A percentile compares a stretch with the other conserved stretches of the same genome.
Conservation (phyloP, 345 rosid species). For the Excoecaria agallocha region DNA sequence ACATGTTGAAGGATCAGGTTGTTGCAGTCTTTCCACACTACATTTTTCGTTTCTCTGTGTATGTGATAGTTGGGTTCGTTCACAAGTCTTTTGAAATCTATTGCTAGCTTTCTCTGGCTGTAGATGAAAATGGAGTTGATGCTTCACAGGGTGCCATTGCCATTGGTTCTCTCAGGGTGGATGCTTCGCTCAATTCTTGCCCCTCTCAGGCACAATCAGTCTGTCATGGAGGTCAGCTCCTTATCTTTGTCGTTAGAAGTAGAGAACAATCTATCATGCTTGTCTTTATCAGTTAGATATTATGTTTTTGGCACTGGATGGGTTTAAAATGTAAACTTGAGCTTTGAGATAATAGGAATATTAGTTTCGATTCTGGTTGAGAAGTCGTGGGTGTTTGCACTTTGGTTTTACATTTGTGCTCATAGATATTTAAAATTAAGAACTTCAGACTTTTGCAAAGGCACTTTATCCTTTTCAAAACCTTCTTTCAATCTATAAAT, state of each 20-base stretch:
- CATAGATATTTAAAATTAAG: not conserved
- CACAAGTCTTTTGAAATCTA: slow-evolving; percentile 12
- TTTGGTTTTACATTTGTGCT: slow-evolving; percentile 2
- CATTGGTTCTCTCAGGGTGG: slow-evolving; percentile 28
- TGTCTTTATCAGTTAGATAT: not conserved
- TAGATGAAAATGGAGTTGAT: slow-evolving; percentile 21
- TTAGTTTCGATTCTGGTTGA: not conserved
- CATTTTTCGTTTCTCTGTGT: not conserved
- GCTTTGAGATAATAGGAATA: not conserved
- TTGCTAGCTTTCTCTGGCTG: slow-evolving; percentile 14
- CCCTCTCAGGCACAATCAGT: slow-evolving; percentile 29
- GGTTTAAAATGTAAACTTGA: slow-evolving; percentile 1
- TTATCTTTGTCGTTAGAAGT: not conserved
- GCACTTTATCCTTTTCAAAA: not conserved
- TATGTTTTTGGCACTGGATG: not conserved
- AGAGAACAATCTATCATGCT: not conserved
- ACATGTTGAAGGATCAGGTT: slow-evolving; percentile 36
- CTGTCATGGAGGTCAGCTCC: slow-evolving; percentile 40
- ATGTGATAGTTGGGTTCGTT: slow-evolving; percentile 2
- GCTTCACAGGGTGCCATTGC: slow-evolving; percentile 28
- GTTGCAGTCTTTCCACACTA: not conserved
- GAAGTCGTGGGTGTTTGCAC: too few species aligned
- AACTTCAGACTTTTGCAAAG: not conserved
- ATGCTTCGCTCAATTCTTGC: slow-evolving; percentile 25
- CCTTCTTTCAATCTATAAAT: not conserved